Evolutionary conservation across 305 asterid genomes (phyloP), one percentile per base, ranked within the genome.

Genomic region (Fraxinus albicans): DNA sequence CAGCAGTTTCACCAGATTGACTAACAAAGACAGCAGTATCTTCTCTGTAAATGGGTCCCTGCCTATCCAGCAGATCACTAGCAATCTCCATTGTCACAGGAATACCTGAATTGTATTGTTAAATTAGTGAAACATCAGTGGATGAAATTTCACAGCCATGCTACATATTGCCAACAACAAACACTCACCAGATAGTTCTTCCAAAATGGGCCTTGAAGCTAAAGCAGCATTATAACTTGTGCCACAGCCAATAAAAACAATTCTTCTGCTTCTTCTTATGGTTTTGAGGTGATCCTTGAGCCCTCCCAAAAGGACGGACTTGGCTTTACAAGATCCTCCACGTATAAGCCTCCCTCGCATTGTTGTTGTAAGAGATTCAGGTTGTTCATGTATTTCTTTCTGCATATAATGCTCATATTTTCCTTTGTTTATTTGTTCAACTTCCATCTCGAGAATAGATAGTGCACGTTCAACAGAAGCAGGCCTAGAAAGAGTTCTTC

Each of bases 1-100:
- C 99, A 17, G 99, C 98, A 80, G 99, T 96, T 91, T 96, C 99
- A 76, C 99, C 99, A 0, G 99, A 96, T 87, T 94, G 99, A 89
- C 99, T 96, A 84, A 96, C 98, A 85, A 92, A 94, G 60, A 96
- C 97, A 76, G 96, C 90, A 34, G 99, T 94, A 85, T 96, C 99
- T 89, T 96, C 99, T 84, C 99, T 86, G 88, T 93, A 96, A 75
- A 96, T 91, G 3, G 98, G 99, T 76, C 98, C 99, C 89, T 96
- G 97, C 86, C 98, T 92, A 83, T 96, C 99, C 82, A 96, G 89
- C 79, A 96, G 90, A 90, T 96, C 99, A 89, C 99, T 96, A 79
- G 99, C 99, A 87, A 94, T 91, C 89, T 96, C 99, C 98, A 96
- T 90, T 33, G 95, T 91, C 47, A 96, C 98, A 80, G 98, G 97